Evolutionary conservation across 108 stramenopile genomes (phyloP), one percentile per base, ranked within the genome.

Genomic region (Cyclotella choctawhatcheeana): DNA sequence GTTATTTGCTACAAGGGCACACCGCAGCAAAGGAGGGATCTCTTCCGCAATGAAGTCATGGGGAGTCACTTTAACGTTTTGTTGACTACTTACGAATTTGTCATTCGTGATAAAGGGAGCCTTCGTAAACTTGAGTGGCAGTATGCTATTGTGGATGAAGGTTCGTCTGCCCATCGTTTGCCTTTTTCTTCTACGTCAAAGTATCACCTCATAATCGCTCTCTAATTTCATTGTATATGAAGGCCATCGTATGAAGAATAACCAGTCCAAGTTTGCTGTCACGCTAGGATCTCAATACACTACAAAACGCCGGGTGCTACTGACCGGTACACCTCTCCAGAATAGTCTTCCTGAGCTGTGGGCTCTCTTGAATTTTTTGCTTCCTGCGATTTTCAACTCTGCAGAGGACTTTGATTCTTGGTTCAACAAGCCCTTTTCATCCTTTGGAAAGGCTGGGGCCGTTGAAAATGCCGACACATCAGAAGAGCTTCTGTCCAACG

Each of bases 311-410:
- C 88, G 97, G 12, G 82, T 99, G 27, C 86, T 99, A 51, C 84
- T 99, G 47, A 99, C 99, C 6, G 99, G 99, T 63, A 99, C 99
- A 5, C 99, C 99, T 2, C 85, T 99, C 34, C 99, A 99, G 81
- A 98, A 97, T 82, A 95, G 93, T 69, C 78, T 97, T 7, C 94
- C 92, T 48, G 97, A 99, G 77, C 71, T 99, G 21, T 99, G 96
- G 96, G 94, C 96, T 1, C 56, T 99, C 59, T 79, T 99, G 8
- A 96, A 97, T 80, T 99, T 97, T 79, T 69, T 97, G 33, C 70
- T 89, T 10, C 96, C 96, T 7, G 90, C 92, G 54, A 86, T 90
- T 44, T 97, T 97, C 70, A 75, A 93, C 27, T 88, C 91, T 25
- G 83, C 95, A 3, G 97, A 97, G 40, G 88, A 90, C 30, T 97